phyloP scores from a whole-genome alignment of 148 eudicot genomes.

The Heliamphora exappendiculata region DNA sequence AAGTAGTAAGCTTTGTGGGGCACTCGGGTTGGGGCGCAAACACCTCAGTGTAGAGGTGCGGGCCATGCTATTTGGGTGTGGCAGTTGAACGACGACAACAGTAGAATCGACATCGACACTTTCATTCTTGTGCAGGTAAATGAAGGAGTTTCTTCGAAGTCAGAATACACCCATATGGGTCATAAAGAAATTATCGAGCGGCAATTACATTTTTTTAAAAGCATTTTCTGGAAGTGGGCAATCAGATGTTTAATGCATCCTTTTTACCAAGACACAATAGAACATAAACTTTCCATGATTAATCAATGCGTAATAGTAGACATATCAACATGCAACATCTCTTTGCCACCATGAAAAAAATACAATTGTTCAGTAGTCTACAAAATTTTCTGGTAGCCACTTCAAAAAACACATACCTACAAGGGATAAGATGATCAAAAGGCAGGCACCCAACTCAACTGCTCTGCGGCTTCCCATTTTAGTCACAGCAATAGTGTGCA shows the following conservation, averaged over 20 bases:
- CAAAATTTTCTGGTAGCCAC: background rate
- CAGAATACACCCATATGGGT: too few species aligned
- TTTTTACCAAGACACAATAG: too few species aligned
- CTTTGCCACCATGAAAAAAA: background rate
- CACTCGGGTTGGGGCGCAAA: too few species aligned
- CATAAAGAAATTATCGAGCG: too few species aligned
- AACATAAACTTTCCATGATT: background rate
- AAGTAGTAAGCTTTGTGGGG: too few species aligned
- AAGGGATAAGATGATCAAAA: conserved; percentile 69
- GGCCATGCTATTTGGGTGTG: too few species aligned
- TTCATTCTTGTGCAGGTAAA: too few species aligned
- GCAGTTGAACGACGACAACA: too few species aligned
- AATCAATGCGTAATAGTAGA: background rate
- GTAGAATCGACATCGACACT: too few species aligned
- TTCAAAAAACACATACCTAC: conserved; percentile 41
- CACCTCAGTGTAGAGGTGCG: too few species aligned
- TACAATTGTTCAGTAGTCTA: background rate
- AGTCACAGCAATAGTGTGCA: conserved; percentile 92
- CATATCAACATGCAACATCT: background rate
- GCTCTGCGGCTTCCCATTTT: conserved; percentile 98
- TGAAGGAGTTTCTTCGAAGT: too few species aligned
- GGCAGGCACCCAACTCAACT: conserved; percentile 74
- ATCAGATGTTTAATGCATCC: background rate
- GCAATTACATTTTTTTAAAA: background rate
- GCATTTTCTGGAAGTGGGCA: background rate